These are phyloP conservation scores for Talaromyces wortmannii DNA, from an alignment of 495 filamentous ascomycete species.

Conservation along the genomic window DNA sequence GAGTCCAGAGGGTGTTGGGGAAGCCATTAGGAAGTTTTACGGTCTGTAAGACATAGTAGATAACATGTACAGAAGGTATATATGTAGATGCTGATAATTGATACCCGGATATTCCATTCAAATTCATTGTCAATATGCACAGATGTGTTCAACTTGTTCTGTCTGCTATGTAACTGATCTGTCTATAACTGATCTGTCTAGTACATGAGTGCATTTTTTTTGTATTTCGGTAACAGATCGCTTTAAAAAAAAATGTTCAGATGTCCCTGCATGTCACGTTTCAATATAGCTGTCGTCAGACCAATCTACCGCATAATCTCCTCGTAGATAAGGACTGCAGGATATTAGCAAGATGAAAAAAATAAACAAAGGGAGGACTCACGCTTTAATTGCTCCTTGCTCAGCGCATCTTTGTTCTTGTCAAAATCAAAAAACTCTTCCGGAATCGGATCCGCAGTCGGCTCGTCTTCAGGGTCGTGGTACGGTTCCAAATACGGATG, in stretches of 20 bases:
- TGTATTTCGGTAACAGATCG: no score
- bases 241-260: no score
- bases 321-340: conserved; percentile 80
- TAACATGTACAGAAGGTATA: not conserved
- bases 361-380: conserved; percentile 21
- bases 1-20: conserved; percentile 74
- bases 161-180: no score
- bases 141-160: no score
- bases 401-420: conserved; percentile 97
- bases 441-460: conserved; percentile 90
- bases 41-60: no score
- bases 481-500: conserved; percentile 99
- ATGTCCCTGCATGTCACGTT: no score
- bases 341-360: conserved; percentile 1
- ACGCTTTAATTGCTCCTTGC: conserved; percentile 96
- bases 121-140: no score
- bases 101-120: no score
- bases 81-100: not conserved
- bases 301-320: conserved; percentile 92
- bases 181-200: no score
- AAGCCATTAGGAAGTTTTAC: conserved; percentile 43
- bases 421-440: conserved; percentile 99
- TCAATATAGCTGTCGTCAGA: not conserved
- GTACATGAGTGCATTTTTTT: no score
- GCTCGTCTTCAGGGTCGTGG: conserved; percentile 98